These are phyloP conservation scores for Puccinia brachypodii DNA, from an alignment of 1,284 basidiomycete species.

Conservation along the genomic window DNA sequence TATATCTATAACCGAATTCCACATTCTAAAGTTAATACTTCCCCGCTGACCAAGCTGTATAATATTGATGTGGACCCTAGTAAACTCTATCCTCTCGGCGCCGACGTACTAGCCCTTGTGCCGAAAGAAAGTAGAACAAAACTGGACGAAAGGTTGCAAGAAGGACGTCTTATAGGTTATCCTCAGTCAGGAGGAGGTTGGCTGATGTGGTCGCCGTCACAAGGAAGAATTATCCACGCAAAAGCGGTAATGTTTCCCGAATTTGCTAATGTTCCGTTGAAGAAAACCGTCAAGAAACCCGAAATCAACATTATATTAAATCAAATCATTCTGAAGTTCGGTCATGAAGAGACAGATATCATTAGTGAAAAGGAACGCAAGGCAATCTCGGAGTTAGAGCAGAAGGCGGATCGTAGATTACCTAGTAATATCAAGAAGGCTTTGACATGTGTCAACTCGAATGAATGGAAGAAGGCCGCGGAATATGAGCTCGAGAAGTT, in stretches of 20 bases:
- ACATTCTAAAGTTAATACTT: neutral
- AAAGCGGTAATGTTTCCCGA: neutral
- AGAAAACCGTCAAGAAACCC: neutral
- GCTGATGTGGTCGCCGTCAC: neutral
- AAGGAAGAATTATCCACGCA: neutral
- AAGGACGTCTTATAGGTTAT: neutral
- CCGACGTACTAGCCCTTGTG: neutral
- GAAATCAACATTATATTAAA: neutral
- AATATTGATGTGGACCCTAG: neutral
- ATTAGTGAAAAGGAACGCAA: too few relatives aligned
- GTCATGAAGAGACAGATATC: neutral
- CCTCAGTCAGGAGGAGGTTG: neutral
- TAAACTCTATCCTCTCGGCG: neutral
- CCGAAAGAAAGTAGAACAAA: neutral
- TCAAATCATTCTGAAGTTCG: neutral
- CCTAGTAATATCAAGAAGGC: neutral
- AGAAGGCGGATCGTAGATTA: neutral
- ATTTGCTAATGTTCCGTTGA: neutral
- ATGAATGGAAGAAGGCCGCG: neutral
- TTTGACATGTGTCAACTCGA: neutral
- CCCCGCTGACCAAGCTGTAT: neutral
- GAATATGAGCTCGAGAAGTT: neutral
- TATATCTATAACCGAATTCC: conserved; percentile 2
- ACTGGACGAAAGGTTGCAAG: neutral
- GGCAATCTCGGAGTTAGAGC: neutral